phyloP scores from a whole-genome alignment of 164 flowering plant genomes.

The Litsea cubeba region DNA sequence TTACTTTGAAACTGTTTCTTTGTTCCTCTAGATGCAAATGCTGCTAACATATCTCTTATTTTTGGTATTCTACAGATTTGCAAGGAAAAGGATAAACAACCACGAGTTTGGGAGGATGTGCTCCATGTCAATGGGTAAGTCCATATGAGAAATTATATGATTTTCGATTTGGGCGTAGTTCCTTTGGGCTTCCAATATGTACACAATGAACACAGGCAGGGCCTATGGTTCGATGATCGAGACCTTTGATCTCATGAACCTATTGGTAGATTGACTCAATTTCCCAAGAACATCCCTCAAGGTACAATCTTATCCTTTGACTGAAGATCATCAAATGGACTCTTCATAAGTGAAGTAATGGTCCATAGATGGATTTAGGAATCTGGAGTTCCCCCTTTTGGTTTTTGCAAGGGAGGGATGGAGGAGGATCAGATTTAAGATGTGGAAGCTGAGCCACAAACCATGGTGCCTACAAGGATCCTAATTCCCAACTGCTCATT shows the following conservation, averaged over 20 bases:
- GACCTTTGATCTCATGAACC: background rate
- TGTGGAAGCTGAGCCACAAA: no score
- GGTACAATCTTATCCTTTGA: background rate
- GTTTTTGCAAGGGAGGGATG: no score
- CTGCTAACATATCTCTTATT: background rate
- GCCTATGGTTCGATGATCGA: background rate
- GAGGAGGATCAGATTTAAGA: no score
- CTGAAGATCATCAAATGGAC: background rate
- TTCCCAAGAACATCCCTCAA: background rate
- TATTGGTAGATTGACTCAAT: background rate
- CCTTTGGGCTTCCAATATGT: no score
- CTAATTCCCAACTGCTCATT: no score
- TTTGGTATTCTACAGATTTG: constrained; percentile 50
- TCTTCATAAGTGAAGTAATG: background rate
- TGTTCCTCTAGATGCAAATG: background rate
- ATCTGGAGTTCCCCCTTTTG: no score
- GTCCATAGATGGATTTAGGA: background rate
- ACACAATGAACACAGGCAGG: no score
- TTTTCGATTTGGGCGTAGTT: no score
- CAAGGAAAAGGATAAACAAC: constrained; percentile 54
- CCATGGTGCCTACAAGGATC: no score
- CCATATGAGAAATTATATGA: background rate
- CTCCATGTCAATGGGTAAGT: constrained; percentile 58
- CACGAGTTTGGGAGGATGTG: constrained; percentile 79
- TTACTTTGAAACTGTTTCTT: background rate